Percentiles rank a stretch among this genome's conserved stretches.
Evolutionary conservation across 1,139 yeast genomes (phyloP).

Genomic region (Sugiyamaella neomexicana): DNA sequence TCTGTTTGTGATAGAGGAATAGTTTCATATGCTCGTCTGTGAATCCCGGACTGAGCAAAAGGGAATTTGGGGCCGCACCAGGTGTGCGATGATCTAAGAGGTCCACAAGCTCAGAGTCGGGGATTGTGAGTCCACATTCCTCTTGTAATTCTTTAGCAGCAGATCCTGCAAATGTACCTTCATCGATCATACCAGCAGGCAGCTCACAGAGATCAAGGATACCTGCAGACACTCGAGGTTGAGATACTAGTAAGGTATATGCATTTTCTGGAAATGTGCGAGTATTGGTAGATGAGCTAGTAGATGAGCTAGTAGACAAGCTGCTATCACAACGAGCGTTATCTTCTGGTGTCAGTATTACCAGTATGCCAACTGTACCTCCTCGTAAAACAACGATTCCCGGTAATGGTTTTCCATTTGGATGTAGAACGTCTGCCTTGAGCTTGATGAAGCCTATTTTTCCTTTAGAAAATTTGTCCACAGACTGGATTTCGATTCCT

Average conservation of each 20-base stretch:
- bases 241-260: slow-evolving; percentile 27
- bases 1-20: slow-evolving; percentile 20
- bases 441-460: slow-evolving; percentile 33
- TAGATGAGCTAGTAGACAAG: not conserved
- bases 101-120: slow-evolving; percentile 23
- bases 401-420: slow-evolving; percentile 29
- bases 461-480: slow-evolving; percentile 27
- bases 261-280: not conserved
- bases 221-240: slow-evolving; percentile 33
- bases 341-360: slow-evolving; percentile 18
- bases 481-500: slow-evolving; percentile 29
- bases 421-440: slow-evolving; percentile 27
- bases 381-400: slow-evolving; percentile 34
- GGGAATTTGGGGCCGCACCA: slow-evolving; percentile 12
- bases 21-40: slow-evolving; percentile 28
- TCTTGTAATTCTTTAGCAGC: slow-evolving; percentile 34
- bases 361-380: slow-evolving; percentile 32
- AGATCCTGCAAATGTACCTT: slow-evolving; percentile 29
- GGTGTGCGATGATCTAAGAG: slow-evolving; percentile 14
- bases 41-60: slow-evolving; percentile 29
- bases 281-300: not conserved
- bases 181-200: slow-evolving; percentile 37
- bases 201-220: slow-evolving; percentile 26
- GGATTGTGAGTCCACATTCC: slow-evolving; percentile 30
- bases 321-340: not conserved